Conservation (phyloP, 1,284 basidiomycete species). For the Flammula alnicola region DNA sequence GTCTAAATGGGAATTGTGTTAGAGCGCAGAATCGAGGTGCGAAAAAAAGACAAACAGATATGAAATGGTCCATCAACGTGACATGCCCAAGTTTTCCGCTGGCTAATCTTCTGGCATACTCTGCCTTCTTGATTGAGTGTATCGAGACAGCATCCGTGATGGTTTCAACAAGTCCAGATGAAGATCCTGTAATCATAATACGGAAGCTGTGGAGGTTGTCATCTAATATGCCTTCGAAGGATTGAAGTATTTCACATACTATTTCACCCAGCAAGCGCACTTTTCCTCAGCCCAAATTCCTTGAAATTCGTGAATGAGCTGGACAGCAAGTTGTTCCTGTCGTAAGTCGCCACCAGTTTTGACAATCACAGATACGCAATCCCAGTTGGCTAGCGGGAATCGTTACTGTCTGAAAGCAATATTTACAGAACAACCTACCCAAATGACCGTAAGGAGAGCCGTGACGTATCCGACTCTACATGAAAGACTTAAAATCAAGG, state of each 20-base stretch:
- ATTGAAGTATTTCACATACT: constrained; percentile 55
- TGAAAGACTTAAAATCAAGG: constrained; percentile 18
- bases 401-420: not conserved
- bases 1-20: constrained; percentile 53
- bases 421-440: constrained; percentile 45
- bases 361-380: constrained; percentile 96
- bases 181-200: constrained; percentile 93
- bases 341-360: constrained; percentile 97
- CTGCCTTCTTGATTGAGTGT: constrained; percentile 99
- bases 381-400: constrained; percentile 62
- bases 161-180: constrained; percentile 92
- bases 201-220: constrained; percentile 56
- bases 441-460: constrained; percentile 96
- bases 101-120: constrained; percentile 88
- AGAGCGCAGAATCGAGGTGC: constrained; percentile 1
- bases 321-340: constrained; percentile 97
- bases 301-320: constrained; percentile 93
- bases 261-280: constrained; percentile 89
- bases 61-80: constrained; percentile 89
- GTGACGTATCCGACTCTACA: constrained; percentile 85
- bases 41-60: constrained; percentile 53
- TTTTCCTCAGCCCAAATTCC: constrained; percentile 95
- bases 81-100: constrained; percentile 84
- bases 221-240: not conserved
- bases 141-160: constrained; percentile 98